phyloP scores from a whole-genome alignment of 768 basidiomycete genomes.

The Termitomyces sp. region DNA sequence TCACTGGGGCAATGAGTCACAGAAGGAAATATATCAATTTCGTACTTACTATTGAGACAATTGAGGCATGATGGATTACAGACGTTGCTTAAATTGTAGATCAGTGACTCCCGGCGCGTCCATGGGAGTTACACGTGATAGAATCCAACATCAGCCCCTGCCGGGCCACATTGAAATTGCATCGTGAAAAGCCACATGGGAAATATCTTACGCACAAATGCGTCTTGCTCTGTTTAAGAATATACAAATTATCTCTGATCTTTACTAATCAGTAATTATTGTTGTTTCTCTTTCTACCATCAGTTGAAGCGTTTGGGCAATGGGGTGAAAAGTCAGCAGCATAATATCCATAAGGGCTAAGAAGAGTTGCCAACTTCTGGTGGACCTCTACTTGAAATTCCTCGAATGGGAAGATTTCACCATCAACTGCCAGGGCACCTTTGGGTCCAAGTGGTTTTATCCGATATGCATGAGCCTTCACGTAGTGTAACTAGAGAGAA shows the following conservation, averaged over 20 bases:
- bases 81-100: background rate
- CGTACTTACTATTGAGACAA: conserved; percentile 46
- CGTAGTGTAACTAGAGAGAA: conserved; percentile 56
- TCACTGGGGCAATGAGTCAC: conserved; percentile 33
- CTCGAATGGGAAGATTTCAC: conserved; percentile 69
- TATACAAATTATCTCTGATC: background rate
- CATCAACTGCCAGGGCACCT: conserved; percentile 67
- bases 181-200: background rate
- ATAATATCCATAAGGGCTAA: conserved; percentile 60
- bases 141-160: too few species aligned
- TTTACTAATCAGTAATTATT: background rate
- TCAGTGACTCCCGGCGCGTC: background rate
- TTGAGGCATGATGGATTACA: conserved; percentile 27
- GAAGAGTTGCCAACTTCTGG: conserved; percentile 53
- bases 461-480: conserved; percentile 70
- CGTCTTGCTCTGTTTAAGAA: background rate
- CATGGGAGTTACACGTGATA: background rate
- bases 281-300: background rate
- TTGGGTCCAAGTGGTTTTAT: conserved; percentile 51
- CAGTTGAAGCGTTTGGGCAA: background rate
- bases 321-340: conserved; percentile 42
- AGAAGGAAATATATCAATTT: background rate
- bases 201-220: background rate
- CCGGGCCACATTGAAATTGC: too few species aligned
- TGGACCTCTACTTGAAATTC: conserved; percentile 77